These are phyloP conservation scores for Gymnopilus junonius DNA, from an alignment of 768 basidiomycete genomes.

Conservation along the genomic window DNA sequence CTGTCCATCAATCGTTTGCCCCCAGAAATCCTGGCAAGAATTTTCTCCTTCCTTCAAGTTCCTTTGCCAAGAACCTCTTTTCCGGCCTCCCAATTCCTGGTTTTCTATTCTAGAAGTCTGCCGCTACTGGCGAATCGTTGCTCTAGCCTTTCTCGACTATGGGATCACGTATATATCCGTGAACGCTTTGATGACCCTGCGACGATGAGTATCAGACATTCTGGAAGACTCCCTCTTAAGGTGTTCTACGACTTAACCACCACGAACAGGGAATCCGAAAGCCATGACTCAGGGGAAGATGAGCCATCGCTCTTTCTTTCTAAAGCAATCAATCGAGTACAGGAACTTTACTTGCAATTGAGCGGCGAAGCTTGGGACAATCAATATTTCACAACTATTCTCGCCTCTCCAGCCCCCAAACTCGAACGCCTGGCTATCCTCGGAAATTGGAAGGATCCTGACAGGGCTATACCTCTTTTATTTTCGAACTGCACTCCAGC, in stretches of 20 bases:
- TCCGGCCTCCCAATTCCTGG: neutral
- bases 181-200: neutral
- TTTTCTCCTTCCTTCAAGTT: neutral
- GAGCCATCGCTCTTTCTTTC: neutral
- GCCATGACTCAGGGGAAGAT: neutral
- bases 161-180: neutral
- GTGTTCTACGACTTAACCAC: neutral
- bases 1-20: neutral
- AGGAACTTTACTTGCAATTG: neutral
- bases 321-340: neutral
- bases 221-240: neutral
- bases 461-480: neutral
- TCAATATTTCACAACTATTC: neutral
- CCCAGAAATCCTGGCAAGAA: neutral
- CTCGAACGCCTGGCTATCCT: neutral
- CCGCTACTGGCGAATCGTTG: neutral
- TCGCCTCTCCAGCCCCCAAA: neutral
- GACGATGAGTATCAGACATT: neutral
- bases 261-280: neutral
- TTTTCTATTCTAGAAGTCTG: neutral
- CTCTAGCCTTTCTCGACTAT: neutral
- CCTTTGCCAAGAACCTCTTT: neutral
- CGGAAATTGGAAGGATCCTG: neutral
- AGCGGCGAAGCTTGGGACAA: neutral
- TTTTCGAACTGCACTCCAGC: neutral